These are phyloP conservation scores for Leccinum laetum DNA, from an alignment of 1,284 basidiomycete genomes.

Conservation along the genomic window DNA sequence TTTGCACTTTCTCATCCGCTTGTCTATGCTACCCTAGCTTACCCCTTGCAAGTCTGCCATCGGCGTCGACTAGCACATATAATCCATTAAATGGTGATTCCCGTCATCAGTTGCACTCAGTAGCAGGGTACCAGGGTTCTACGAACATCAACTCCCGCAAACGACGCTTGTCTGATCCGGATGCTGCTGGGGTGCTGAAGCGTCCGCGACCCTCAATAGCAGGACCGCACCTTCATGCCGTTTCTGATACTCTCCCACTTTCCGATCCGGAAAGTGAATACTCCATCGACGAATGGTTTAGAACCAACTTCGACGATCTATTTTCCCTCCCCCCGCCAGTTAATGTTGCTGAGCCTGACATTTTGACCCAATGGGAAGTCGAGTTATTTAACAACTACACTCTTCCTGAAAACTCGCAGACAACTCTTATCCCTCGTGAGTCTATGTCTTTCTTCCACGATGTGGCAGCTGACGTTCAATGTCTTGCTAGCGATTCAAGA, in stretches of 20 bases:
- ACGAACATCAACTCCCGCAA: neutral
- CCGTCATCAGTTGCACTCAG: no score
- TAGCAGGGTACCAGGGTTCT: no score
- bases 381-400: constrained; percentile 23
- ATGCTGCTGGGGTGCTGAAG: neutral
- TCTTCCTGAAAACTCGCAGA: constrained; percentile 4
- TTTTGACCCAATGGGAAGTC: constrained; percentile 16
- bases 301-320: constrained; percentile 11
- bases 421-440: neutral
- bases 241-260: constrained; percentile 32
- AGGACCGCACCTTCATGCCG: constrained; percentile 18
- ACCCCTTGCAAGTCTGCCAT: neutral
- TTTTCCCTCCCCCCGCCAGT: constrained; percentile 24
- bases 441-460: neutral
- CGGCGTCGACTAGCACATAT: neutral
- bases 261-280: constrained; percentile 5
- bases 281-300: constrained; percentile 27
- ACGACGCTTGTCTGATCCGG: neutral
- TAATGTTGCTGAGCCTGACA: constrained; percentile 14
- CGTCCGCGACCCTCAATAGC: neutral
- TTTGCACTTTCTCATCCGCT: neutral
- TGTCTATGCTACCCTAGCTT: neutral
- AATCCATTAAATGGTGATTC: no score
- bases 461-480: neutral
- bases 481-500: constrained; percentile 5